phyloP scores from a whole-genome alignment of 2,329 filamentous ascomycete genomes.

The Parasarocladium wereldwijsianum region DNA sequence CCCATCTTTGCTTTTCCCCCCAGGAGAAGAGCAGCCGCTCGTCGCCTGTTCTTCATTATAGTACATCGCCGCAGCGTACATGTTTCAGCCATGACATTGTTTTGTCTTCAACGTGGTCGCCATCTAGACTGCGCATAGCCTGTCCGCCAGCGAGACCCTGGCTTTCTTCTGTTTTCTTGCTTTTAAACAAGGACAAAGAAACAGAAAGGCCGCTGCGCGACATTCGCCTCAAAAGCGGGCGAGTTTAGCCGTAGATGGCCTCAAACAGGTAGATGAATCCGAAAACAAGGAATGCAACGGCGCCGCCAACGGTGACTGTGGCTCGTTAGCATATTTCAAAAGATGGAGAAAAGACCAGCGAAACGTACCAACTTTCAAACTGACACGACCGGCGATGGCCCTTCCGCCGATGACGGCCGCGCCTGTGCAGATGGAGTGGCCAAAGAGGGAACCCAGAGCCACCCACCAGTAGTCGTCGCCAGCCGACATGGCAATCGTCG shows the following conservation, averaged over 20 bases:
- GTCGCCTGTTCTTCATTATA: too few relatives aligned
- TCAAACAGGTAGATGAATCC: constrained; percentile 85
- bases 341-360: background rate
- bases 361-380: constrained; percentile 83
- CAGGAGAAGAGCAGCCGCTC: too few relatives aligned
- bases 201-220: too few relatives aligned
- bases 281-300: constrained; percentile 78
- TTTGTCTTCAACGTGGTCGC: too few relatives aligned
- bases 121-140: too few relatives aligned
- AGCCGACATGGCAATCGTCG: constrained; percentile 96
- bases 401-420: constrained; percentile 84
- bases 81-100: too few relatives aligned
- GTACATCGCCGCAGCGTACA: too few relatives aligned
- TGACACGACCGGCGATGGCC: constrained; percentile 85
- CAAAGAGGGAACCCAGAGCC: constrained; percentile 70
- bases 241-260: constrained; percentile 46
- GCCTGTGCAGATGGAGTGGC: constrained; percentile 81
- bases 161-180: too few relatives aligned
- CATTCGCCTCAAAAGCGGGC: too few relatives aligned
- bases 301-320: constrained; percentile 81
- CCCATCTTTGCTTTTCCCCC: too few relatives aligned
- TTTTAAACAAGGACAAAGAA: too few relatives aligned
- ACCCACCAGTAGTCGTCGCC: constrained; percentile 99
- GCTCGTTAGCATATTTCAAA: constrained; percentile 9
- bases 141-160: too few relatives aligned